phyloP scores from a whole-genome alignment of 257 asterid genomes.

The Hygrophila difformis region DNA sequence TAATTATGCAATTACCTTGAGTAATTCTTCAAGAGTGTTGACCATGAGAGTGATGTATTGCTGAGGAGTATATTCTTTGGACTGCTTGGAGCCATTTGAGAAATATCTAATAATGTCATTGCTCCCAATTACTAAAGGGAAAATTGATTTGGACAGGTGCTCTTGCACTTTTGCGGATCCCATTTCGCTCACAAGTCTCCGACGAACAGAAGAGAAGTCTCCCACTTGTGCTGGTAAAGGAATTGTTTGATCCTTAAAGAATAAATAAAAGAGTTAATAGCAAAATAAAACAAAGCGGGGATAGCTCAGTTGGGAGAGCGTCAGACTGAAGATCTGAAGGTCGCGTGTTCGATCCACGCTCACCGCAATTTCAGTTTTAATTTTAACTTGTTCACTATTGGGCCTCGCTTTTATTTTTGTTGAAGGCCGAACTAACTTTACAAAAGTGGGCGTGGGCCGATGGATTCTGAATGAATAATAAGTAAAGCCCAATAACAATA shows the following conservation, averaged over 20 bases:
- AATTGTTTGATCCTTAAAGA: conserved; percentile 27
- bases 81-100: conserved; percentile 8
- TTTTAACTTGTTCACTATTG: neutral
- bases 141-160: conserved; percentile 51
- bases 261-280: no score
- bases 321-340: conserved; percentile 97
- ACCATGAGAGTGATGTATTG: conserved; percentile 50
- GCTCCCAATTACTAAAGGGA: conserved; percentile 64
- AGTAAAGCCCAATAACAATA: no score
- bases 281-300: conserved; percentile 70
- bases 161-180: conserved; percentile 27
- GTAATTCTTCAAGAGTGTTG: conserved; percentile 35
- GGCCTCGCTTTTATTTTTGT: neutral
- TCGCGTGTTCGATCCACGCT: conserved; percentile 97
- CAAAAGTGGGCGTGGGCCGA: no score
- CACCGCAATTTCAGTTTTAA: conserved; percentile 86
- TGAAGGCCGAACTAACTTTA: conserved; percentile 34
- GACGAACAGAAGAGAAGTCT: conserved; percentile 34
- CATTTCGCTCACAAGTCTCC: conserved; percentile 30
- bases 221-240: conserved; percentile 40
- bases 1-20: no score
- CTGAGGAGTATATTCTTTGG: conserved; percentile 30
- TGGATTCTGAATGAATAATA: no score
- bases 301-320: conserved; percentile 98
- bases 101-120: conserved; percentile 58